phyloP scores from a whole-genome alignment of 2,329 filamentous ascomycete species.

The Ophiostoma populinum region DNA sequence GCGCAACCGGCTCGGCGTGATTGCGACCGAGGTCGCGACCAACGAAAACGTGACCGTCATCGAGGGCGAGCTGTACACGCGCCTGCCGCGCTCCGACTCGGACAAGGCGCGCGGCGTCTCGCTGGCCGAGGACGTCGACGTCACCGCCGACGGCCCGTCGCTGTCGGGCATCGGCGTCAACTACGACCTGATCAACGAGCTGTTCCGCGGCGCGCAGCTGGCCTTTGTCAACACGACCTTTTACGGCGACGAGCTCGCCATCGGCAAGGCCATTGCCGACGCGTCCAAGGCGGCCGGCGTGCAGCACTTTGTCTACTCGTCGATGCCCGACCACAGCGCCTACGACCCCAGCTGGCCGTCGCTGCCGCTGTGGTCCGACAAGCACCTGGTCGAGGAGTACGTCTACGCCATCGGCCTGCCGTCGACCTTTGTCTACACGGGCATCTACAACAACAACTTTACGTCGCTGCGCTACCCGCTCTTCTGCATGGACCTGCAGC shows the following conservation, averaged over 20 bases:
- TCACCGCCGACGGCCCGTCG: constrained; percentile 45
- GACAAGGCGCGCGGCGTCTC: constrained; percentile 19
- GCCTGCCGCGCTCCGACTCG: constrained; percentile 31
- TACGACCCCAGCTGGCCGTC: constrained; percentile 65
- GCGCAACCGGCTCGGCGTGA: constrained; percentile 69
- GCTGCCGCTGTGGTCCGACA: constrained; percentile 78
- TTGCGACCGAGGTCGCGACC: constrained; percentile 66
- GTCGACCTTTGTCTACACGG: constrained; percentile 86
- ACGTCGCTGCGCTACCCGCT: constrained; percentile 82
- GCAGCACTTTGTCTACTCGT: constrained; percentile 88
- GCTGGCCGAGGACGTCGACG: constrained; percentile 27
- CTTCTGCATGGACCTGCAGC: constrained; percentile 82
- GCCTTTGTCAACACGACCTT: constrained; percentile 98
- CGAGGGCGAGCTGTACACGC: constrained; percentile 45
- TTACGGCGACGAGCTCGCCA: constrained; percentile 83
- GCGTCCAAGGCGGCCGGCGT: constrained; percentile 72
- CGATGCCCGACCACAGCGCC: constrained; percentile 85
- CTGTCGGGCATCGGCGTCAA: constrained; percentile 52
- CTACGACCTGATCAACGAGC: constrained; percentile 50
- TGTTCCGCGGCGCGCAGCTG: constrained; percentile 71
- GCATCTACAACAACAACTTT: constrained; percentile 99
- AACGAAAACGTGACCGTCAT: constrained; percentile 60
- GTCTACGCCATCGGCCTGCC: constrained; percentile 66
- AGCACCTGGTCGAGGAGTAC: constrained; percentile 86
- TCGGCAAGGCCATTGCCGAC: constrained; percentile 76